These are phyloP conservation scores for Amylocystis lapponica DNA, from an alignment of 768 basidiomycete species.

Conservation along the genomic window DNA sequence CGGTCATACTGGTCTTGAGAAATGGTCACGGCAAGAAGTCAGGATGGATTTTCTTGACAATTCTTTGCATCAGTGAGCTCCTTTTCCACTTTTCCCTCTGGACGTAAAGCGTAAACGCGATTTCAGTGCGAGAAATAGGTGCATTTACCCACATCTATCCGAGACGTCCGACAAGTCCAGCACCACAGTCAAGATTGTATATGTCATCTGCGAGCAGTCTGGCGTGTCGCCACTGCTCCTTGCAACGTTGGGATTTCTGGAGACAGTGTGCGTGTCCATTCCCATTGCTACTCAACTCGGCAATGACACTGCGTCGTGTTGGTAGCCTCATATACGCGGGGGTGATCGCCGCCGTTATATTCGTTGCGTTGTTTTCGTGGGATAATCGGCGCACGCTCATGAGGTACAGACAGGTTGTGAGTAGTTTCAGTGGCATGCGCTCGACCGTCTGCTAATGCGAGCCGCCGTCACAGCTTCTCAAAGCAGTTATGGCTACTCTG, in stretches of 20 bases:
- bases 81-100: too few relatives aligned
- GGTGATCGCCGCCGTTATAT: slow-evolving; percentile 33
- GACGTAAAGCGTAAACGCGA: too few relatives aligned
- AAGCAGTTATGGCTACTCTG: slow-evolving; percentile 46
- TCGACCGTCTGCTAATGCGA: not conserved
- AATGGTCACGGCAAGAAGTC: slow-evolving; percentile 55
- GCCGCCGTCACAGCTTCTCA: slow-evolving; percentile 51
- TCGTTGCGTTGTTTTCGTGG: slow-evolving; percentile 11
- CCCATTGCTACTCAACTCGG: slow-evolving; percentile 11
- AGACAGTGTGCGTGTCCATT: slow-evolving; percentile 22
- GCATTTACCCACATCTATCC: too few relatives aligned
- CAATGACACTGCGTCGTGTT: slow-evolving; percentile 25
- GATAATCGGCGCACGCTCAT: slow-evolving; percentile 3
- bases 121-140: too few relatives aligned
- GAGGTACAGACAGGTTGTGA: slow-evolving; percentile 3
- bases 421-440: not conserved
- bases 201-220: slow-evolving; percentile 37
- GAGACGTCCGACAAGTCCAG: too few relatives aligned
- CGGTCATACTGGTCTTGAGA: slow-evolving; percentile 39
- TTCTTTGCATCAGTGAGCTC: slow-evolving; percentile 53
- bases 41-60: slow-evolving; percentile 61
- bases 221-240: slow-evolving; percentile 35
- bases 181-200: slow-evolving; percentile 43
- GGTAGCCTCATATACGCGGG: slow-evolving; percentile 30
- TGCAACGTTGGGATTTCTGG: slow-evolving; percentile 31